A percentile compares a stretch with the other conserved stretches of the same genome.
These are phyloP conservation scores for Cylindrotheca closterium DNA, from an alignment of 108 stramenopile species.

Conservation along the genomic window DNA sequence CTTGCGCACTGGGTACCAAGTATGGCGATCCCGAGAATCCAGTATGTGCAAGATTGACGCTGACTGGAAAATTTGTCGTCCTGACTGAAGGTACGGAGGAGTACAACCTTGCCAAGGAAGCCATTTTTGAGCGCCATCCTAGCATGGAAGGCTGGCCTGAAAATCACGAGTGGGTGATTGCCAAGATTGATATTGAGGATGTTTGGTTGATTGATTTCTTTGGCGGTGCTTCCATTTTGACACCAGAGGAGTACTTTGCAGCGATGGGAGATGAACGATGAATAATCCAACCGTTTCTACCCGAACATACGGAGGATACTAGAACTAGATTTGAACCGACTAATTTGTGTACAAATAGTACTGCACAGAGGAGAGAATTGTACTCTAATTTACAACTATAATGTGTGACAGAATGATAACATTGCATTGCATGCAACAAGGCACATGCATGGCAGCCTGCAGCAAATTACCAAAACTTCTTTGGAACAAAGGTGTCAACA, in stretches of 20 bases:
- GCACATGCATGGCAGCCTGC: too few relatives aligned
- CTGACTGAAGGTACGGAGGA: constrained; percentile 25
- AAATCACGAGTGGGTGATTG: constrained; percentile 58
- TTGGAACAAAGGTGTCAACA: constrained; percentile 7
- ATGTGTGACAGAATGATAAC: too few relatives aligned
- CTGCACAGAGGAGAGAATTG: too few relatives aligned
- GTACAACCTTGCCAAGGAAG: constrained; percentile 26
- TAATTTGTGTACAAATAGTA: too few relatives aligned
- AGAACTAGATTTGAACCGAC: too few relatives aligned
- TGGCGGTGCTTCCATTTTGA: constrained; percentile 59
- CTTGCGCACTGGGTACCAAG: constrained; percentile 24
- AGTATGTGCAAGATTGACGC: constrained; percentile 54
- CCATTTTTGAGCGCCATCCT: constrained; percentile 57
- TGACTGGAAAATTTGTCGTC: constrained; percentile 45
- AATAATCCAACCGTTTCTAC: too few relatives aligned
- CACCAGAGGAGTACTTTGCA: constrained; percentile 41
- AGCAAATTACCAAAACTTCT: not conserved
- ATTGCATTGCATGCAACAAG: too few relatives aligned
- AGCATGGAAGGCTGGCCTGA: constrained; percentile 51
- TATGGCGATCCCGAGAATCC: constrained; percentile 68
- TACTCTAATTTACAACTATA: too few relatives aligned
- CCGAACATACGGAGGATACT: too few relatives aligned
- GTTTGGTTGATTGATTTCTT: constrained; percentile 72
- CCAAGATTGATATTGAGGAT: constrained; percentile 47
- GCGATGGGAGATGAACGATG: constrained; percentile 1